Evolutionary conservation across 345 rosid genomes (phyloP).

Genomic region (Abelmoschus esculentus): DNA sequence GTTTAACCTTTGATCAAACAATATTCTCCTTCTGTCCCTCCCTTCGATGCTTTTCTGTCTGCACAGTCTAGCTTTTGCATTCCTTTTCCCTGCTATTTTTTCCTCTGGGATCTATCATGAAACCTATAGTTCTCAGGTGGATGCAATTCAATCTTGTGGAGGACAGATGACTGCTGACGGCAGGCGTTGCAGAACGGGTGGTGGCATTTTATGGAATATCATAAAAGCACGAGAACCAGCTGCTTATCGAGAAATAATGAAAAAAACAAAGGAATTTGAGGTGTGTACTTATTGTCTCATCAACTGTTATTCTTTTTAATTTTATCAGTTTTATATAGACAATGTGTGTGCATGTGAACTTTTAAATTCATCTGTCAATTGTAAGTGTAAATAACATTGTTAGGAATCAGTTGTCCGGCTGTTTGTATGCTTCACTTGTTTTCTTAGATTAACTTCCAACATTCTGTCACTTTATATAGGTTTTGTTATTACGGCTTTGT

Average conservation of each 20-base stretch:
- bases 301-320: background rate
- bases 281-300: slow-evolving; percentile 29
- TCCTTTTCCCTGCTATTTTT: background rate
- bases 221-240: slow-evolving; percentile 74
- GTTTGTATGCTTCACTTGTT: background rate
- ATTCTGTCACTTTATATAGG: background rate
- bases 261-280: slow-evolving; percentile 86
- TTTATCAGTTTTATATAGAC: background rate
- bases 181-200: slow-evolving; percentile 62
- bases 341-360: background rate
- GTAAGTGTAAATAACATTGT: background rate
- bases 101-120: slow-evolving; percentile 14
- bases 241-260: slow-evolving; percentile 72
- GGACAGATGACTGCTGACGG: slow-evolving; percentile 96
- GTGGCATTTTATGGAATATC: slow-evolving; percentile 82
- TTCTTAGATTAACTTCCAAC: background rate
- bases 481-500: background rate
- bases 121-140: slow-evolving; percentile 45
- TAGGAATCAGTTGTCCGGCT: background rate
- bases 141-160: slow-evolving; percentile 77
- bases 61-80: background rate
- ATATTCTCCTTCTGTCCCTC: background rate
- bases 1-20: background rate
- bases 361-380: background rate
- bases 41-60: background rate